These are phyloP conservation scores for Mallotus japonicus DNA, from an alignment of 441 rosid species.

Conservation along the genomic window DNA sequence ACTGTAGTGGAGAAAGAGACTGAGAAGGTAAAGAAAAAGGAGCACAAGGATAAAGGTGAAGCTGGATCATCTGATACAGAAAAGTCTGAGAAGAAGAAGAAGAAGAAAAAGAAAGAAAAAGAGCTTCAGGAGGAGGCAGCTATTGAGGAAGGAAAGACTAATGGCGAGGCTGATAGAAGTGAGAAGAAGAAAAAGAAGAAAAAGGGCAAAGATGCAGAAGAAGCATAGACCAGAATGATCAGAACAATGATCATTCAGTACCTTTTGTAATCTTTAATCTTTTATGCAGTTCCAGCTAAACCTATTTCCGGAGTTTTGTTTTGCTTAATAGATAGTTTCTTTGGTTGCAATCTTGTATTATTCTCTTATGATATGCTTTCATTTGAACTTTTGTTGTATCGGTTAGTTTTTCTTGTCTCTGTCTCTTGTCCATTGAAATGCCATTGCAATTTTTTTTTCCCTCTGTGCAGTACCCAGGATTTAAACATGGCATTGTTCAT, in stretches of 20 bases:
- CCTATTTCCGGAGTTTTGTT: slow-evolving; percentile 5
- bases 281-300: slow-evolving; percentile 10
- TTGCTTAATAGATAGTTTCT: not conserved
- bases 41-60: slow-evolving; percentile 21
- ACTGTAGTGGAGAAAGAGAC: slow-evolving; percentile 16
- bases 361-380: too few species aligned
- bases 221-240: slow-evolving; percentile 23
- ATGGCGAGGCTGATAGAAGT: slow-evolving; percentile 39
- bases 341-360: too few species aligned
- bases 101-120: slow-evolving; percentile 52
- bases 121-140: slow-evolving; percentile 37
- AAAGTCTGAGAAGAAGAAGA: slow-evolving; percentile 49
- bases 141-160: slow-evolving; percentile 35
- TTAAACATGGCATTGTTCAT: too few species aligned
- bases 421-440: too few species aligned
- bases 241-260: not conserved
- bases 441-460: too few species aligned
- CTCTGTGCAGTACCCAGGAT: too few species aligned
- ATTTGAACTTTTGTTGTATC: too few species aligned
- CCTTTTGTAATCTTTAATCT: slow-evolving; percentile 23
- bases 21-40: slow-evolving; percentile 27
- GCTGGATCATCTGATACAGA: slow-evolving; percentile 22
- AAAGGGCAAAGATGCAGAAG: slow-evolving; percentile 42
- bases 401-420: too few species aligned
- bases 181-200: slow-evolving; percentile 59